Percentiles rank a stretch among this genome's conserved stretches.
Conservation (phyloP, 768 basidiomycete genomes). For the Vararia minispora region DNA sequence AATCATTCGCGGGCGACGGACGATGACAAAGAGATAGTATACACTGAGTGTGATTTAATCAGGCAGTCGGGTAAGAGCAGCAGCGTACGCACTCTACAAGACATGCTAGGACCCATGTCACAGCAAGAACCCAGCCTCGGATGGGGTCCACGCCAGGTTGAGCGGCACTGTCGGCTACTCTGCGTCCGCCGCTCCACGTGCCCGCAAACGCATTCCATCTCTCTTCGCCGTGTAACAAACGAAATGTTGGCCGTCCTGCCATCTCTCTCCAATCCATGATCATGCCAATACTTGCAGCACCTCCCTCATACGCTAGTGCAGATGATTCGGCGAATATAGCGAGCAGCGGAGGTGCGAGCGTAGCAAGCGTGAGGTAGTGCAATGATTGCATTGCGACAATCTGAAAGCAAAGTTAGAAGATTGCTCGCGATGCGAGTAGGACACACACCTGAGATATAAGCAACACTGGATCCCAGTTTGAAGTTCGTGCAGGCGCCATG, state of each 20-base stretch:
- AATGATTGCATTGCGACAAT: conserved; percentile 89
- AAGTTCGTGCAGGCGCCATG: conserved; percentile 29
- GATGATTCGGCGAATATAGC: conserved; percentile 61
- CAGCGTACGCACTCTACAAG: conserved; percentile 64
- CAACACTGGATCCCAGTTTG: conserved; percentile 83
- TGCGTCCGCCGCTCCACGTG: conserved; percentile 74
- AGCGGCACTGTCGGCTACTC: conserved; percentile 51
- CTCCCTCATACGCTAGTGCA: conserved; percentile 64
- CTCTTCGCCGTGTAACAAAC: conserved; percentile 49
- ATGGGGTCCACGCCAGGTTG: conserved; percentile 54
- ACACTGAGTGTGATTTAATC: conserved; percentile 29
- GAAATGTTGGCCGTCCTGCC: conserved; percentile 73
- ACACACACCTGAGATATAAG: conserved; percentile 70
- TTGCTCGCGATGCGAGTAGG: neutral
- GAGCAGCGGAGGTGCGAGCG: conserved; percentile 76
- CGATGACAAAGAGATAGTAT: conserved; percentile 75
- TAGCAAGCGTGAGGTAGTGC: conserved; percentile 83
- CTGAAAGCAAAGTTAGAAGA: conserved; percentile 27
- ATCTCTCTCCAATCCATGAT: conserved; percentile 98
- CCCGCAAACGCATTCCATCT: conserved; percentile 58
- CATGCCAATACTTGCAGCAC: conserved; percentile 75
- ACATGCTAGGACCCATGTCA: conserved; percentile 77
- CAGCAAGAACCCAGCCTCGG: conserved; percentile 85
- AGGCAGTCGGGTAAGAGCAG: conserved; percentile 6
- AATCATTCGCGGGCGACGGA: conserved; percentile 87